Conservation (phyloP, 768 basidiomycete genomes). For the Lyophyllum semitale region DNA sequence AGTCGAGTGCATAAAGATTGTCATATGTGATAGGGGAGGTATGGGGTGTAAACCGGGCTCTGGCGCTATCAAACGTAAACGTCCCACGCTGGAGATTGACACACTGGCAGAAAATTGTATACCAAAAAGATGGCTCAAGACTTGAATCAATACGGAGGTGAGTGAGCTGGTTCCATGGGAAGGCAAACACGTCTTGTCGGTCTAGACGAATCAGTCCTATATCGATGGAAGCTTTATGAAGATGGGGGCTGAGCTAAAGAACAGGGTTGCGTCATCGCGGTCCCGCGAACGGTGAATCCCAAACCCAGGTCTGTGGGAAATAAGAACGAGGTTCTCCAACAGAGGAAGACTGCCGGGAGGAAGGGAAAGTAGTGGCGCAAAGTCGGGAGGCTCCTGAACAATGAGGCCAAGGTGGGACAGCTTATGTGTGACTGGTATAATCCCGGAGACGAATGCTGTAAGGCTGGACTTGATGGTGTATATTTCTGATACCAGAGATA, state of each 20-base stretch:
- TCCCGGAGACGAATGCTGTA: neutral
- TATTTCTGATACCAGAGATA: neutral
- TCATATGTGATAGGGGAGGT: too few species aligned
- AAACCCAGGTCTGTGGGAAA: neutral
- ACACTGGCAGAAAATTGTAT: neutral
- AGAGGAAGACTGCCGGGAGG: neutral
- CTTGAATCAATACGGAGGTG: neutral
- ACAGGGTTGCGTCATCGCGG: too few species aligned
- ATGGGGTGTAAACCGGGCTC: too few species aligned
- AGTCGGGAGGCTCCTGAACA: neutral
- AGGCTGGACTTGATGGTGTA: neutral
- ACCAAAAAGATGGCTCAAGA: neutral
- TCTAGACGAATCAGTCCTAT: neutral
- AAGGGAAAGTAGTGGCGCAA: neutral
- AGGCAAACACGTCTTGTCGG: neutral
- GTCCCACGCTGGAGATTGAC: neutral
- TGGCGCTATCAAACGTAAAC: too few species aligned
- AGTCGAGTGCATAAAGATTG: too few species aligned
- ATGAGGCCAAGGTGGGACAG: neutral
- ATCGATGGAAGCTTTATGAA: neutral
- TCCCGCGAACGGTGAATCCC: neutral
- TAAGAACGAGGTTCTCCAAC: neutral
- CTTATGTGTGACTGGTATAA: neutral
- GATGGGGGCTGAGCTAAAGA: neutral
- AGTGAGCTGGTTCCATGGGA: neutral